Conservation (phyloP, 257 asterid genomes). For the Mentha longifolia region DNA sequence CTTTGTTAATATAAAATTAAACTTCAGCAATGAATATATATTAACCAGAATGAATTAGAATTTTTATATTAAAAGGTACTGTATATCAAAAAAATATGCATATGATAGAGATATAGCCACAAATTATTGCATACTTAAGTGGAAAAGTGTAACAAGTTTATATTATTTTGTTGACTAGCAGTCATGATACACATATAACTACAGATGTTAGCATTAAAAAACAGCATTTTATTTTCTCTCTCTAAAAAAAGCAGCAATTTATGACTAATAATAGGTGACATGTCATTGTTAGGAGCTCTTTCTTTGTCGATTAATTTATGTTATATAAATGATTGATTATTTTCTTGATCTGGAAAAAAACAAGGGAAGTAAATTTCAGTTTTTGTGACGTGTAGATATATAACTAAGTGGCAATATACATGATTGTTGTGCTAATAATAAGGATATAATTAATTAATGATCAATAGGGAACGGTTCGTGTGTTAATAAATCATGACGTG, state of each 20-base stretch:
- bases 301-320: slow-evolving; percentile 28
- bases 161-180: neutral
- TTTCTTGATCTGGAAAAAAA: slow-evolving; percentile 31
- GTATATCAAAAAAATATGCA: slow-evolving; percentile 16
- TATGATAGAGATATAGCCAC: slow-evolving; percentile 11
- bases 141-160: slow-evolving; percentile 21
- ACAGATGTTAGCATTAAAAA: too few relatives aligned
- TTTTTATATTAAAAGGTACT: too few relatives aligned
- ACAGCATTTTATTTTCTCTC: too few relatives aligned
- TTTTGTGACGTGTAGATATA: neutral
- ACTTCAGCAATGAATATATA: neutral
- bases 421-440: neutral
- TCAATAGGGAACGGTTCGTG: too few relatives aligned
- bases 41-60: neutral
- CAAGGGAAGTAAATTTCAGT: neutral
- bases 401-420: neutral
- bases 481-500: too few relatives aligned
- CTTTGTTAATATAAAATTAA: too few relatives aligned
- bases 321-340: neutral
- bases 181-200: neutral
- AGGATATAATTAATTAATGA: neutral
- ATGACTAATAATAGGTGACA: slow-evolving; percentile 35
- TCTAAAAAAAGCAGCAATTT: neutral
- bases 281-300: slow-evolving; percentile 49
- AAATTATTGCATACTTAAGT: slow-evolving; percentile 3